Base-by-base conservation (phyloP, 805 yeast genomes). In the Pichia exigua region DNA sequence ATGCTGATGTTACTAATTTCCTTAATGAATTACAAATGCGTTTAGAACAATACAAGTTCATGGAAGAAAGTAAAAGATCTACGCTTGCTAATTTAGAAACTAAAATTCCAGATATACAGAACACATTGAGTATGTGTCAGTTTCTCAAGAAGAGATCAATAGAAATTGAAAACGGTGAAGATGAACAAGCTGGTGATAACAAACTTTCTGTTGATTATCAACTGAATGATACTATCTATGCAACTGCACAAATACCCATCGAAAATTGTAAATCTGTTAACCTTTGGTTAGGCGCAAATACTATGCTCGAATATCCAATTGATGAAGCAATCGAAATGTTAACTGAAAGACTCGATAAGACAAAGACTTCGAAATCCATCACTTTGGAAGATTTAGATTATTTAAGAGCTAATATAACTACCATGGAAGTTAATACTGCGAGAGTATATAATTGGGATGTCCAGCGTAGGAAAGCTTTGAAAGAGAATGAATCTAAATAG, bases 211-310 rank as follows among this genome's bases (percentile, higher is more conserved):
- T 90, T n/a, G 85, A 86, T 65, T 94, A 87, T 64, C 97, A 91
- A 67, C 76, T 94, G 62, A 92, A 94, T 67, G 98, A 94, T 63
- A 92, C 99, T 0, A 75, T 94, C 42, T 92, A 81, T 65, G 86
- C 97, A 9, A 81, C 81, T 52, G 99, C 99, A 0, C 75, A 74
- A 39, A 74, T 94, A 32, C 80, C 79, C 41, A 76, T 81, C 26
- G 73, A 82, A 38, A 78, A 77, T 28, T 64, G 77, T 48, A 67
- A 77, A 26, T 66, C 71, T 2, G 98, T 94, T 1, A 82, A 82
- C 57, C 73, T 94, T 46, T 94, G 99, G 99, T 75, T 94, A n/a
- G 99, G 99, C 12, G 99, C 99, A 0, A 96, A 90, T 60, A 91
- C 92, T 10, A 92, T 94, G 98, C 74, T 94, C 63, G 98, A 94